Conservation (phyloP, 2,329 filamentous ascomycete genomes). For the Fusarium haematococcum region DNA sequence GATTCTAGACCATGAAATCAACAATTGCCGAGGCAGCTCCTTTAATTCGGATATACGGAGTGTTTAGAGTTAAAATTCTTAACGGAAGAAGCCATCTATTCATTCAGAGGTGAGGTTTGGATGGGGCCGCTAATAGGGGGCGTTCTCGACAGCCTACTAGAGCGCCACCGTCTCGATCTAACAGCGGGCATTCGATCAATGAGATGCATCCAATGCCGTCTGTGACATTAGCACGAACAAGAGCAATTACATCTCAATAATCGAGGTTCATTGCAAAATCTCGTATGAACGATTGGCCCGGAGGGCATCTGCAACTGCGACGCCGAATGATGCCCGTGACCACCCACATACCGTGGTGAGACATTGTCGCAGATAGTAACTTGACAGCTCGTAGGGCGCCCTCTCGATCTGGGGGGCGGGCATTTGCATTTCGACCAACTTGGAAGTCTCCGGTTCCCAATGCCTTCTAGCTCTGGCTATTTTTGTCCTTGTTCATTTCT, state of each 20-base stretch:
- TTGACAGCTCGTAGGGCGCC: neutral
- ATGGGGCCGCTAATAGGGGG: neutral
- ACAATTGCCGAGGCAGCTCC: neutral
- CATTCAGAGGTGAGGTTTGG: neutral
- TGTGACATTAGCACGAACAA: neutral
- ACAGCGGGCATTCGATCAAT: neutral
- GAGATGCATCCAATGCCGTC: neutral
- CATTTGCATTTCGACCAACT: neutral
- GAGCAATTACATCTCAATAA: neutral
- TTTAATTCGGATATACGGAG: neutral
- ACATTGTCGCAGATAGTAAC: neutral
- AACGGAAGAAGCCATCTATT: neutral
- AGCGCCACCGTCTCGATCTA: neutral
- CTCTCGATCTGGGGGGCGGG: neutral
- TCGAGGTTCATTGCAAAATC: neutral
- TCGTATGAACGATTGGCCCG: neutral
- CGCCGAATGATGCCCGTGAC: neutral
- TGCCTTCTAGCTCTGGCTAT: neutral
- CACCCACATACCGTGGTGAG: neutral
- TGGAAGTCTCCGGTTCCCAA: neutral
- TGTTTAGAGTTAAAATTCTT: neutral
- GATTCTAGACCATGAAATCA: neutral
- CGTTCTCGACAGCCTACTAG: neutral
- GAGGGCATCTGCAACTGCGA: neutral
- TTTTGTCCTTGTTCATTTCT: neutral